phyloP scores from a whole-genome alignment of 2,329 filamentous ascomycete genomes.

The Epichloe aotearoae region DNA sequence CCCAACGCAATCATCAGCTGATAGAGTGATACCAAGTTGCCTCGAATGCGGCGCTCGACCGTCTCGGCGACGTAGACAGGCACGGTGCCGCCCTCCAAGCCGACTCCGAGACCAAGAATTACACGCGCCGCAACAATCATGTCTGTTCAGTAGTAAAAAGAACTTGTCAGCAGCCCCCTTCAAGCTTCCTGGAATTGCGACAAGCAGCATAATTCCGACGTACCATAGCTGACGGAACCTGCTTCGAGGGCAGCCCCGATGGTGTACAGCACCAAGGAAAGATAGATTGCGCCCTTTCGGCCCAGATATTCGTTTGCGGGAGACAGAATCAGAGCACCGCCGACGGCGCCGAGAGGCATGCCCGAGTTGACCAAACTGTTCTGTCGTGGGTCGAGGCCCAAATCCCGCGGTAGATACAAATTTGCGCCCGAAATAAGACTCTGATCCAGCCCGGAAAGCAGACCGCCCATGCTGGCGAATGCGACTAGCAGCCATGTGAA shows the following conservation, averaged over 20 bases:
- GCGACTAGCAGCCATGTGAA: slow-evolving; percentile 57
- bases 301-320: slow-evolving; percentile 56
- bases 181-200: background rate
- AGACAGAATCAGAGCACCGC: slow-evolving; percentile 52
- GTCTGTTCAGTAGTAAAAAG: slow-evolving; percentile 13
- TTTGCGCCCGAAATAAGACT: slow-evolving; percentile 60
- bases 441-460: slow-evolving; percentile 61
- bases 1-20: slow-evolving; percentile 66
- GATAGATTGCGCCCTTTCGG: slow-evolving; percentile 53
- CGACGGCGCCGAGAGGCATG: slow-evolving; percentile 60
- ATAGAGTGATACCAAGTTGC: slow-evolving; percentile 61
- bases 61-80: slow-evolving; percentile 65
- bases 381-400: slow-evolving; percentile 40
- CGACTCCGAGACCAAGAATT: slow-evolving; percentile 57
- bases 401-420: slow-evolving; percentile 47
- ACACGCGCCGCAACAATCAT: slow-evolving; percentile 60
- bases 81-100: slow-evolving; percentile 61
- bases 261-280: slow-evolving; percentile 57
- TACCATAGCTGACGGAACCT: slow-evolving; percentile 50
- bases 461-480: slow-evolving; percentile 63
- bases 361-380: slow-evolving; percentile 55
- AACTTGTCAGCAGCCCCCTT: background rate
- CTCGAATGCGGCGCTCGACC: slow-evolving; percentile 51
- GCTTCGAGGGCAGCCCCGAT: slow-evolving; percentile 56
- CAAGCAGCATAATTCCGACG: slow-evolving; percentile 1